Evolutionary conservation across 129 eudicot genomes (phyloP), one percentile per base, ranked within the genome.

Genomic region (Helianthus annuus): DNA sequence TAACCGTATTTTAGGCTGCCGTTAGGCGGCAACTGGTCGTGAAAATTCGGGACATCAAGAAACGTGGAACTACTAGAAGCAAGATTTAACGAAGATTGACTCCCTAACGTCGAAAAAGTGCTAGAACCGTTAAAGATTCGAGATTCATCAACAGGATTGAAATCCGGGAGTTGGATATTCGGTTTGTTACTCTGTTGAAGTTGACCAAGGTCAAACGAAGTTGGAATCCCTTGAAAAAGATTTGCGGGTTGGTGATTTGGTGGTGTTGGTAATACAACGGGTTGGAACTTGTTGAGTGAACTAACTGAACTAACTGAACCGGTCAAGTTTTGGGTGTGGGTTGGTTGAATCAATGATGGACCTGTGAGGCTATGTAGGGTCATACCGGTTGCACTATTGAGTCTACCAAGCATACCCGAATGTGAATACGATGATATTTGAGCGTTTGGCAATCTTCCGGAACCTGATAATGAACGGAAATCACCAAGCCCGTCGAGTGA

Each of bases 401-500:
- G 85, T 76, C 95, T 72, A 19, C 95, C 81, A 3, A 91, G 89
- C 79, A 91, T 78, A 17, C 89, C 92, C 14, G 83, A 73, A n/a
- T 82, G 64, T 32, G 84, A 22, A 17, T 79, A 91, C 11, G 95
- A 61, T 60, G 70, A 45, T 65, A 73, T 48, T 19, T 69, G 59
- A 7, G 84, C 73, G 34, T 80, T 80, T 53, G 83, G 74, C 12
- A 79, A 74, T 51, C 94, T 78, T 76, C 86, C 92, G 1, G 86
- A 52, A 66, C 84, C 83, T 40, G 87, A 57, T 68, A 86, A 71
- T 15, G 86, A 77, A 49, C 86, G 91, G 69, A 70, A 90, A 65
- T 85, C 91, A 19, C 92, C 89, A 48, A 85, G 75, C 19, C 92
- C 90, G 8, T 88, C 95, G 3, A 87, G 77, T 34, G 95, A 78